phyloP scores from a whole-genome alignment of 2,329 filamentous ascomycete species.

The Diaporthe ampelina region DNA sequence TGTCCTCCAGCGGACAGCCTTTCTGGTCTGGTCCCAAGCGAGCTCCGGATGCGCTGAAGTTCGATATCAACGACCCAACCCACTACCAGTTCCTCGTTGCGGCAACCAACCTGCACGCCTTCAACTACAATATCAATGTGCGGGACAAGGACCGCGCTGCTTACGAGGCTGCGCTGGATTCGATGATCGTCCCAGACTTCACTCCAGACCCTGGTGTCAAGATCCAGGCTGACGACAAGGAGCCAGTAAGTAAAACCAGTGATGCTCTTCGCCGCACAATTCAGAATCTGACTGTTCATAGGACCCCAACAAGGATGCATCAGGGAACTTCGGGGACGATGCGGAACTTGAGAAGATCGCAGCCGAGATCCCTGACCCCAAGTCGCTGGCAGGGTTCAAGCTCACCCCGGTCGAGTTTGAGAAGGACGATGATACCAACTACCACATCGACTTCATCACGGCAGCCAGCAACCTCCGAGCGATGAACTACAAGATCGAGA shows the following conservation, averaged over 20 bases:
- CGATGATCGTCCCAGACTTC: conserved; percentile 97
- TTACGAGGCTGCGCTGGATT: conserved; percentile 85
- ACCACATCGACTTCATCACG: conserved; percentile 99
- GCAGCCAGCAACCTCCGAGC: conserved; percentile 96
- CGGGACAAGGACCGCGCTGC: conserved; percentile 78
- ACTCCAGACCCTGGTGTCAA: conserved; percentile 90
- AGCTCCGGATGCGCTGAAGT: conserved; percentile 91
- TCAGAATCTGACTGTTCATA: conserved; percentile 46
- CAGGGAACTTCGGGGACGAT: conserved; percentile 75
- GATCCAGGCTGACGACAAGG: conserved; percentile 96
- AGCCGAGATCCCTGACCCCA: conserved; percentile 81
- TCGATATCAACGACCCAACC: conserved; percentile 85
- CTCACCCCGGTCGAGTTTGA: conserved; percentile 93
- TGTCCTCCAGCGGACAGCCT: conserved; percentile 86
- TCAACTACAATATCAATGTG: conserved; percentile 98
- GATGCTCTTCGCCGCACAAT: background rate
- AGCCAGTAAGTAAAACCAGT: conserved; percentile 72
- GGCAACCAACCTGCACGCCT: conserved; percentile 92
- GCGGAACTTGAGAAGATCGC: conserved; percentile 82
- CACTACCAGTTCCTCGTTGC: conserved; percentile 91
- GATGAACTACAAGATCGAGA: conserved; percentile 97
- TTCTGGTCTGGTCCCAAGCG: conserved; percentile 99
- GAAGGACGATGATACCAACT: conserved; percentile 98
- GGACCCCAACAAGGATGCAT: conserved; percentile 83
- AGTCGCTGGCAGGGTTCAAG: conserved; percentile 88